A percentile compares a stretch with the other conserved stretches of the same genome.
These are phyloP conservation scores for Hanseniaspora vineae DNA, from an alignment of 805 yeast genomes.

Conservation along the genomic window DNA sequence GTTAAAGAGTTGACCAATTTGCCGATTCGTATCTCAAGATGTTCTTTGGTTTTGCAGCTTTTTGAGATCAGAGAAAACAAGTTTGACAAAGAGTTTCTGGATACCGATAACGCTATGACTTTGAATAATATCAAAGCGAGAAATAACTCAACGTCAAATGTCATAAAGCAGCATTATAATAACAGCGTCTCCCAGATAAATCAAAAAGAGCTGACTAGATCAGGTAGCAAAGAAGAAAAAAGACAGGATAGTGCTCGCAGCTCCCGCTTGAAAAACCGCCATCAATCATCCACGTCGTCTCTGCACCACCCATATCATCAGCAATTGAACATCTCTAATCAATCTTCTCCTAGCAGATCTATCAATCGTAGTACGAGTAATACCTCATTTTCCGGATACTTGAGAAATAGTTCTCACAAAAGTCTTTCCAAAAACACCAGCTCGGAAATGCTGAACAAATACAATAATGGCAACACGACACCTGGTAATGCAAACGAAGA, in stretches of 20 bases:
- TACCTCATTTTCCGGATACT: background rate
- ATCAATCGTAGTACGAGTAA: background rate
- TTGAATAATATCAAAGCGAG: conserved; percentile 16
- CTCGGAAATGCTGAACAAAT: too few relatives aligned
- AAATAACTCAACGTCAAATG: conserved; percentile 11
- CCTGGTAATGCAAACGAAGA: conserved; percentile 1
- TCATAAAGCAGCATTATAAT: background rate
- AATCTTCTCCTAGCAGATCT: background rate
- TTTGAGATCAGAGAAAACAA: conserved; percentile 41
- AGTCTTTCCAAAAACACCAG: background rate
- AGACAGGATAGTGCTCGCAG: too few relatives aligned
- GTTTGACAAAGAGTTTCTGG: conserved; percentile 20
- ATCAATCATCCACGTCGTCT: background rate
- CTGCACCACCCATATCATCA: background rate
- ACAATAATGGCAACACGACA: background rate
- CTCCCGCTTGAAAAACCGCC: background rate
- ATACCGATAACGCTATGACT: conserved; percentile 8
- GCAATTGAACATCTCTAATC: background rate
- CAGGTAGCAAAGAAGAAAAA: too few relatives aligned
- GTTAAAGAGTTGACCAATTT: conserved; percentile 48
- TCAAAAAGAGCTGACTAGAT: too few relatives aligned
- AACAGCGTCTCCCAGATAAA: too few relatives aligned
- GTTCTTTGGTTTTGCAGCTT: conserved; percentile 52
- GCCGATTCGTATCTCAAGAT: conserved; percentile 65
- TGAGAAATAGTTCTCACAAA: background rate